Base-by-base conservation (phyloP, 2,329 filamentous ascomycete species). In the Fusarium sp. region DNA sequence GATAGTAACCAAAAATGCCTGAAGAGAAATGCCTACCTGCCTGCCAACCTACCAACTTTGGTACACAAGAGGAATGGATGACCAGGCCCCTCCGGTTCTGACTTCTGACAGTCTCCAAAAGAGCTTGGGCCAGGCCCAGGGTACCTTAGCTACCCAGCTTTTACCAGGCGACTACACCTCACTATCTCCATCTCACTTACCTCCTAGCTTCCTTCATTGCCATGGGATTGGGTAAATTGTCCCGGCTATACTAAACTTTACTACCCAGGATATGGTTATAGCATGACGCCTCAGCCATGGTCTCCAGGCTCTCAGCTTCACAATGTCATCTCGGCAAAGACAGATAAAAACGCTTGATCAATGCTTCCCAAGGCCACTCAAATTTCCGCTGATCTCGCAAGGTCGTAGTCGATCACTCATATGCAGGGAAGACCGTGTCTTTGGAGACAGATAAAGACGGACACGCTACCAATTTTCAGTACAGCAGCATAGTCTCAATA, bases 331-430 rank as follows among this genome's bases (percentile, higher is more conserved):
- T 74, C 72, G 72, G 71, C 71, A 60, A 67, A 44, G 30, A 35
- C 30, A 52, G 47, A 67, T 44, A 37, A 67, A 28, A 53, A 59
- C 43, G 40, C 25, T 52, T 43, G 44, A 58, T 69, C 33, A 69
- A 53, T 52, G 44, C 58, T 60, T 33, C 53, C 37, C 57, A 69
- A 63, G 23, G 50, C 43, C 49, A 60, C 28, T 32, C 64, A 74
- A 74, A 74, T 74, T 74, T 69, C 68, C 71, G 53, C 56, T 69
- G 72, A 74, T 74, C 72, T 74, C 58, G 44, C 58, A 72, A 72
- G 49, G 60, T 74, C 49, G 60, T 56, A 74, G 60, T 61, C 72
- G 72, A 74, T 74, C 72, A 63, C 60, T 54, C 60, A 74, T 68
- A 72, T 60, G 60, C 54, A 74, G 44, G 60, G 68, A 72, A 74